Conservation (phyloP, 2,329 filamentous ascomycete genomes). For the Alternaria alternata region DNA sequence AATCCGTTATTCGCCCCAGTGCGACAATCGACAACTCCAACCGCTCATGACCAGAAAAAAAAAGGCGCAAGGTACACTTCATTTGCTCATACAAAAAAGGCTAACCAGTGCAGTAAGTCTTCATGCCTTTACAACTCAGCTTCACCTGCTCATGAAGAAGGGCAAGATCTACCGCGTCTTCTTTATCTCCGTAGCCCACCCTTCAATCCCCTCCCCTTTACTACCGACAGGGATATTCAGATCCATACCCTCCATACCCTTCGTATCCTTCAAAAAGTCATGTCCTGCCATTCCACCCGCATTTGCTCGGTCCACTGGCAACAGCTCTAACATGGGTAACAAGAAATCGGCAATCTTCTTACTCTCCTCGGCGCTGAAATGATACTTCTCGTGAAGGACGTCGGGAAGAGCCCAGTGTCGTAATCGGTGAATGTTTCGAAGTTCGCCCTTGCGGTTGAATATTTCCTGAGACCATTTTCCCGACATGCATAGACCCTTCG, state of each 20-base stretch:
- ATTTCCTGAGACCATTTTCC: constrained; percentile 99
- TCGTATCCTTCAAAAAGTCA: constrained; percentile 81
- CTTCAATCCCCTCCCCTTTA: constrained; percentile 90
- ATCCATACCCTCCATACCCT: constrained; percentile 83
- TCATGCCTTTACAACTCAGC: not conserved
- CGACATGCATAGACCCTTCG: constrained; percentile 87
- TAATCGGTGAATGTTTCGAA: constrained; percentile 95
- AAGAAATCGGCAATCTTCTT: constrained; percentile 84
- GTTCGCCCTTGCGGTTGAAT: constrained; percentile 96
- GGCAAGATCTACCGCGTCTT: constrained; percentile 59
- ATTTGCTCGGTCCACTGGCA: constrained; percentile 89
- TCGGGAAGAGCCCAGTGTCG: constrained; percentile 95
- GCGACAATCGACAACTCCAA: not conserved
- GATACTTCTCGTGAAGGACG: constrained; percentile 94
- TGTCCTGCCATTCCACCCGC: constrained; percentile 94
- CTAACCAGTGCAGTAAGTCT: constrained; percentile 2
- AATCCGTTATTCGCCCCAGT: not conserved
- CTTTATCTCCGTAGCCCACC: constrained; percentile 85
- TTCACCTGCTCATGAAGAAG: not conserved
- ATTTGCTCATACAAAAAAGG: constrained; percentile 2
- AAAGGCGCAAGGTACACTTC: not conserved
- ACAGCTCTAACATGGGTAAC: constrained; percentile 86
- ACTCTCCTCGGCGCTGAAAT: constrained; percentile 84
- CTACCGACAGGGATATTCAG: constrained; percentile 81
- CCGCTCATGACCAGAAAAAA: not conserved